Base-by-base conservation (phyloP, 805 yeast genomes). In the Saccharomyces mikatae region DNA sequence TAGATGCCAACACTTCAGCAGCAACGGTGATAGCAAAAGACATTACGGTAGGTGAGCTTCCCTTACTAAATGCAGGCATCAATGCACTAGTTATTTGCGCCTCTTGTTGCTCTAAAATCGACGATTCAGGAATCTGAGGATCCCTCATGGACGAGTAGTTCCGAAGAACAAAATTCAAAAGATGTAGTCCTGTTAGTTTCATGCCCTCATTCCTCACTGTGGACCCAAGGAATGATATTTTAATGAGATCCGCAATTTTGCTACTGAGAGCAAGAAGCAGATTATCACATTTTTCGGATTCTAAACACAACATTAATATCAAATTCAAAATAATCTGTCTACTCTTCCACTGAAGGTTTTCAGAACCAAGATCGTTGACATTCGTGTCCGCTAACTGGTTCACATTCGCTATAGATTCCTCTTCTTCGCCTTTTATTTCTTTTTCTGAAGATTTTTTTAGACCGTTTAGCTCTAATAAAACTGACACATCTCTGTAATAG, bases 31-130 rank as follows among this genome's bases (percentile, higher is more conserved):
- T 79, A 0, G 97, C 96, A 52, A 80, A 80, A 24, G 87, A 80
- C 1, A 92, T 90, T 0, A 89, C 78, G 41, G 79, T 79, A 1
- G 95, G 81, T 11, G 86, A 83, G 54, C 90, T 84, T 21, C 84
- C 91, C 2, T 78, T 74, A 32, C 78, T 79, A 71, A 94, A 92
- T 10, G 96, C 89, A 0, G 97, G 96, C 50, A 89, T 80, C 54
- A 92, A 75, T 0, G 98, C 96, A 55, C 96, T 85, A 9, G 88
- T 84, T 9, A 94, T 88, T 62, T 89, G 97, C 0, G 98, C 98
- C 63, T 94, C 97, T 63, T 87, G 96, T 69, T 91, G 97, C 60
- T 88, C 96, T 47, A 92, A 72, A 9, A 90, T 76, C 0, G 92
- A 80, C 14, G 80, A 79, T 2, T 83, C 82, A 0, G 88, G 85